These are phyloP conservation scores for Mycena epipterygia DNA, from an alignment of 768 basidiomycete genomes.

Conservation along the genomic window DNA sequence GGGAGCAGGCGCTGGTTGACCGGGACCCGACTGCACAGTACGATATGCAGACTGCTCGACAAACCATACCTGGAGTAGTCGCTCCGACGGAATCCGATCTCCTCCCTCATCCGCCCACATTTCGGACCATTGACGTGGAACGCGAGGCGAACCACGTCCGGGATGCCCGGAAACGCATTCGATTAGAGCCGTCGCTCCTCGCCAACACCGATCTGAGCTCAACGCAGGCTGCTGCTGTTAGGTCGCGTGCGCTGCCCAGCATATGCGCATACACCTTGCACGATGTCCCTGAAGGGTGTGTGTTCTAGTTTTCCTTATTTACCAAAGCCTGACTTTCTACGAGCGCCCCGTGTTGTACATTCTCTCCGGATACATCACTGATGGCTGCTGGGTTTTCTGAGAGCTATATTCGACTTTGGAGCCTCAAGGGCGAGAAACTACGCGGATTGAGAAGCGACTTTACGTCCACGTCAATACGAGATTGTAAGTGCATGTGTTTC, in stretches of 20 bases:
- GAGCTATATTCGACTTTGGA: constrained; percentile 96
- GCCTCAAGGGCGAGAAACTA: constrained; percentile 91
- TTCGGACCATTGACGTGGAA: constrained; percentile 89
- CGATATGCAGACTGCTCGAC: constrained; percentile 70
- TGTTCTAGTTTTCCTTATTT: neutral
- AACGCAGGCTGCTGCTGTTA: constrained; percentile 67
- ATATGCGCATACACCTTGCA: constrained; percentile 96
- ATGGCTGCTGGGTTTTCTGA: constrained; percentile 97
- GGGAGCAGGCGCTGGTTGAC: constrained; percentile 86
- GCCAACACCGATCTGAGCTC: constrained; percentile 69
- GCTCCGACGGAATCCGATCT: constrained; percentile 81
- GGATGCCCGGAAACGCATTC: constrained; percentile 93
- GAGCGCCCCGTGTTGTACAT: constrained; percentile 88
- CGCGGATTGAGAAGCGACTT: constrained; percentile 85
- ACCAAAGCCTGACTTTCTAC: constrained; percentile 16
- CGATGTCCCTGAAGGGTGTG: constrained; percentile 95
- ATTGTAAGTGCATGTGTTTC: constrained; percentile 63
- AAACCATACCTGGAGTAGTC: constrained; percentile 66
- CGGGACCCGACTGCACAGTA: constrained; percentile 76
- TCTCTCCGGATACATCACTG: constrained; percentile 91
- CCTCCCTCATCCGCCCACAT: constrained; percentile 84
- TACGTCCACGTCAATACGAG: constrained; percentile 71
- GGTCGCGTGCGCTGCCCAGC: constrained; percentile 85
- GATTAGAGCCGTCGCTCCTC: constrained; percentile 82
- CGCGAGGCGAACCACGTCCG: constrained; percentile 91